A percentile compares a stretch with the other conserved stretches of the same genome.
These are phyloP conservation scores for Blastomyces parvus DNA, from an alignment of 2,329 filamentous ascomycete species.

Conservation along the genomic window DNA sequence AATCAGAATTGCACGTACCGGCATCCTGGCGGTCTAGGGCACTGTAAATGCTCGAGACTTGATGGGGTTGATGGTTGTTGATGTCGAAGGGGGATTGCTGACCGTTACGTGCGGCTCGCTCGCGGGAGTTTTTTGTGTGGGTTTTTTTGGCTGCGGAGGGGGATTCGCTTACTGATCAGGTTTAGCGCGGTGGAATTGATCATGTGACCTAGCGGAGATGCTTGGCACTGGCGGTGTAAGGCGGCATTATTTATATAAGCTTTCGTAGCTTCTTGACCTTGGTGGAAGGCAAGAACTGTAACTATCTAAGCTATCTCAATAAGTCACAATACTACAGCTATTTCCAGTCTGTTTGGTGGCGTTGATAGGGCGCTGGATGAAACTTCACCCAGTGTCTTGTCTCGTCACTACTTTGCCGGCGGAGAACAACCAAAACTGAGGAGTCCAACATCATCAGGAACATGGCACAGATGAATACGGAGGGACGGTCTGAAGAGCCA, in stretches of 20 bases:
- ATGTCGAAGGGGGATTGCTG: slow-evolving; percentile 26
- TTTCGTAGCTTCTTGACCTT: too few species aligned
- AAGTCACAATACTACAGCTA: too few species aligned
- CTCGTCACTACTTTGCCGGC: too few species aligned
- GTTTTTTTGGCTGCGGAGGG: slow-evolving; percentile 31
- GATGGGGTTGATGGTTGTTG: slow-evolving; percentile 26
- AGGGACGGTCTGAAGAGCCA: too few species aligned
- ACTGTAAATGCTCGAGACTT: slow-evolving; percentile 19
- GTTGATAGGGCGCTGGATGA: too few species aligned
- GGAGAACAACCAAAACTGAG: too few species aligned
- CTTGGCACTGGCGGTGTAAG: neutral
- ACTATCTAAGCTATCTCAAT: too few species aligned
- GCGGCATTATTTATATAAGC: neutral
- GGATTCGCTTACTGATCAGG: slow-evolving; percentile 22
- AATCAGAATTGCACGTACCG: slow-evolving; percentile 41
- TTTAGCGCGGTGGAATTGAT: neutral
- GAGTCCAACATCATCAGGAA: too few species aligned
- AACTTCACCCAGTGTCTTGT: too few species aligned
- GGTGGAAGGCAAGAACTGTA: too few species aligned
- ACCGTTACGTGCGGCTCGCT: slow-evolving; percentile 26
- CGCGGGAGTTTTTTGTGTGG: slow-evolving; percentile 21
- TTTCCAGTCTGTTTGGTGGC: too few species aligned
- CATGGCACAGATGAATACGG: too few species aligned
- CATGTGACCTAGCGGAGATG: neutral
- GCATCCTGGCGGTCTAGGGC: slow-evolving; percentile 43